Evolutionary conservation across 768 basidiomycete species (phyloP), one percentile per base, ranked within the genome.

Genomic region (Leccinum fibrillosum): DNA sequence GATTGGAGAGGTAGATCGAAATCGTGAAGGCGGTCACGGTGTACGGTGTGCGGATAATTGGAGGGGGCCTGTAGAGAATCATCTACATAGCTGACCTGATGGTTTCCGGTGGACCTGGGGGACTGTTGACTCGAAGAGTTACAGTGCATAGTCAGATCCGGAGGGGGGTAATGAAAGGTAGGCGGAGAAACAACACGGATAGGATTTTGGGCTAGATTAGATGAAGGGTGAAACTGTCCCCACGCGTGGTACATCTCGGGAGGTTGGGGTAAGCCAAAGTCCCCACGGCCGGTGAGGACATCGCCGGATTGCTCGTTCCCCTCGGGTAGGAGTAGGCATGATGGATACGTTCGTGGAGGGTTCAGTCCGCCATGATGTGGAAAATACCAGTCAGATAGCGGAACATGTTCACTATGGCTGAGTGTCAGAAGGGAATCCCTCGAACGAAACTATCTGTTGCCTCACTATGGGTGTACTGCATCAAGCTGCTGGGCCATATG

Each of bases 381-480:
- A 30, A 35, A 35, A 53, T 28, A 52, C 28, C 4, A 34, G n/a
- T 35, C 53, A 11, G 59, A 51, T 1, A n/a, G 42, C 45, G 28
- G 52, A 55, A 44, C 32, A 48, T 39, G 17, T 30, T 59, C 25
- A 28, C 65, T 67, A 42, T 30, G 21, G 11, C 11, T 30, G 13
- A 52, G 42, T 21, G 54, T 64, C 7, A 64, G 28, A 48, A 53
- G 15, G 12, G 23, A 3, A 8, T 2, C 0, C 25, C 17, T n/a
- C 25, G 13, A 21, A 21, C 11, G 47, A 52, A 37, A 3, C 9
- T 19, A 37, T 39, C n/a, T 15, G 19, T 15, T 8, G 10, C 5
- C 67, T 67, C 32, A 69, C 67, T 48, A 34, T n/a, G 34, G 13
- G 11, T 59, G 37, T 13, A 26, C 19, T 23, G 39, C 48, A 52